Conservation (phyloP, 73 alveolate genomes). For the Paramecium primaurelia region DNA sequence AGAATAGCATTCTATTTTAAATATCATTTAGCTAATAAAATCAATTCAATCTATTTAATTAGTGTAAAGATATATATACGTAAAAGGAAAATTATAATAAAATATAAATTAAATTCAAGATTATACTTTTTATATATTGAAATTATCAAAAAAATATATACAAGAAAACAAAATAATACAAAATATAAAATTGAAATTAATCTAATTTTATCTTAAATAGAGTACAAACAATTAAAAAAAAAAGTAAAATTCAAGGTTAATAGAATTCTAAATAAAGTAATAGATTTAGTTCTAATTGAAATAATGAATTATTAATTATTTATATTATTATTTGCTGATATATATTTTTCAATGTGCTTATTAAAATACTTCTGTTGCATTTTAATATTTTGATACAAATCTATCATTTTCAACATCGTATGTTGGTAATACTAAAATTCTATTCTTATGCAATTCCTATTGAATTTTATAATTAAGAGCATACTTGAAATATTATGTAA, state of each 20-base stretch:
- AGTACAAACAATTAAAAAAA: too few relatives aligned
- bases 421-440: slow-evolving; percentile 4
- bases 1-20: too few relatives aligned
- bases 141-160: too few relatives aligned
- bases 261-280: too few relatives aligned
- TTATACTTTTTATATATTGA: too few relatives aligned
- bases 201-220: not conserved
- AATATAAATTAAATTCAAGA: too few relatives aligned
- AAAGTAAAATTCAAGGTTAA: too few relatives aligned
- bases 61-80: too few relatives aligned
- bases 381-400: slow-evolving; percentile 30
- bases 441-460: slow-evolving; percentile 11
- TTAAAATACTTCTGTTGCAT: slow-evolving; percentile 16
- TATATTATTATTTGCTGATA: not conserved
- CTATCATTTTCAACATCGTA: slow-evolving; percentile 27
- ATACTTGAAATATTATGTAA: not conserved
- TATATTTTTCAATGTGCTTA: not conserved
- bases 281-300: not conserved
- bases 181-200: too few relatives aligned
- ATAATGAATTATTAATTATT: not conserved
- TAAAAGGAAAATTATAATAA: too few relatives aligned
- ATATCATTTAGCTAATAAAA: too few relatives aligned
- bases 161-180: not conserved
- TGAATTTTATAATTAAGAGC: slow-evolving; percentile 3
- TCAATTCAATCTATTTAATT: too few relatives aligned